Base-by-base conservation (phyloP, 306 rosid species). In the Quillaja saponaria region DNA sequence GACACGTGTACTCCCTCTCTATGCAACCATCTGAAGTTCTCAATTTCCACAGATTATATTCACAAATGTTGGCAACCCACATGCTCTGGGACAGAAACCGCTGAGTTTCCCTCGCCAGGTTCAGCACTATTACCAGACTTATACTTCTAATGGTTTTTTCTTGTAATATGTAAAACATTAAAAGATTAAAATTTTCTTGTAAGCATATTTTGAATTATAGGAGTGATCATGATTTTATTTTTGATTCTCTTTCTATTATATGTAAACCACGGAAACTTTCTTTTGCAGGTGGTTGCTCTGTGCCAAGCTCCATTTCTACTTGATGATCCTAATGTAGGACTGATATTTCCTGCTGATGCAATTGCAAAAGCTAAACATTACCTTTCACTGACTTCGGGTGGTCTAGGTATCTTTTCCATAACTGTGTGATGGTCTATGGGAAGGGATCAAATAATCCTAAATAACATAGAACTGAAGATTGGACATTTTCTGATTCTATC, bases 31-130 rank as follows among this genome's bases (percentile, higher is more conserved):
- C 7, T 15, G 15, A 44, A 19, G 45, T 64, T 66, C 73, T 25
- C 10, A 54, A 13, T 56, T 37, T 71, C 44, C 60, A 57, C 90
- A 94, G 99, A 94, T 94, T 70, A 83, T 94, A 75, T 94, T 94
- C 82, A 94, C 99, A 31, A 94, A 94, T 78, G 99, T 94, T 39
- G 99, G 99, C 73, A 94, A 94, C 55, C 99, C 99, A 57, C 99
- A 94, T 73, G 99, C 99, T 58, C 75, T 94, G 49, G 99, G 99
- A 74, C 99, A 94, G 85, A 94, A 71, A 87, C 99, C 99, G 8
- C 71, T 94, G 83, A 83, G 81, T 61, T 94, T 94, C 73, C 99
- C 99, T 55, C 99, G 99, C 75, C 99, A 94, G 99, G 99, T 94
- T 67, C 35, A 10, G 49, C 65, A 38, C 45, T n/a, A 9, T 53